Base-by-base conservation (phyloP, 1,284 basidiomycete species). In the Neonothopanus nambi region DNA sequence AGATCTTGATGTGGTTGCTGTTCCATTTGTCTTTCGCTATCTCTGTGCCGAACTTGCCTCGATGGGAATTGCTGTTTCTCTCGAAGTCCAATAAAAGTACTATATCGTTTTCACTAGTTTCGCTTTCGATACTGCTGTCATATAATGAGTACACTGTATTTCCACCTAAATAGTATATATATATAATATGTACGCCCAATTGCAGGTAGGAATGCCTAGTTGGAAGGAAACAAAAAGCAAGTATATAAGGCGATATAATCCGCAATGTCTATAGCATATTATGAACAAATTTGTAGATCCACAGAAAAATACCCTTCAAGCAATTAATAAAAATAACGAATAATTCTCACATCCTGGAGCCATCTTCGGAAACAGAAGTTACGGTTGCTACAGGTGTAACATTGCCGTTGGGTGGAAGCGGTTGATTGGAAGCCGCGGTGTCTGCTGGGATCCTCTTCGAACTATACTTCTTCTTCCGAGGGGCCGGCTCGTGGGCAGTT, bases 21-120 rank as follows among this genome's bases (percentile, higher is more conserved):
- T 99, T 21, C 97, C 97, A 5, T 99, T 94, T 67, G 96, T 98
- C 44, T 95, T 95, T 73, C 80, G 92, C 51, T 93, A 94, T 69
- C 78, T 95, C 7, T 93, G 91, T 66, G 89, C 89, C 5, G 89
- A 93, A 67, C 68, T 93, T 51, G 91, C 89, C 21, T 84, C 89
- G 4, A 93, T 93, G 91, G 89, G 89, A 24, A 92, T 93, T 58
- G 82, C 85, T n/a, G 79, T 93, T 47, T 89, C 89, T 26, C 66
- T 93, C 45, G 83, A 88, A 67, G 79, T 91, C 51, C 76, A 69
- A 57, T 76, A 70, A 38, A 36, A 38, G 35, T 47, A 51, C n/a
- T n/a, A 39, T 13, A 37, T 3, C 28, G 13, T 9, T 35, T 20
- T 48, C 21, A 36, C n/a, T 23, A 36, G 30, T 33, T 55, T 20